Evolutionary conservation across 2,329 filamentous ascomycete genomes (phyloP), one percentile per base, ranked within the genome.

Genomic region (Beauveria asiatica): DNA sequence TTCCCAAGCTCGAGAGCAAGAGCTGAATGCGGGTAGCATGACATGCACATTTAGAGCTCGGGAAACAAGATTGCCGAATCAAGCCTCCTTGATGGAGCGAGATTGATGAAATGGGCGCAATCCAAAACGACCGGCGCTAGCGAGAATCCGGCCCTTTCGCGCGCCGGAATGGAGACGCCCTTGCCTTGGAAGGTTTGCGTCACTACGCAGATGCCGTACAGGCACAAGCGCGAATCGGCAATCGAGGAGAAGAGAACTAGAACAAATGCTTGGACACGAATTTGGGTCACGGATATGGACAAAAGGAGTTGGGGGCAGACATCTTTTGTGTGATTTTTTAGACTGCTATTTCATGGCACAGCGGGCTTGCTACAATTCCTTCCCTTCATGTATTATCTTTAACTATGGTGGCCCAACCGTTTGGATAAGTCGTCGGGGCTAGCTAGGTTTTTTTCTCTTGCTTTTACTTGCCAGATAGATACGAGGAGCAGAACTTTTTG

Each of bases 1-100:
- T 72, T 71, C 73, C 73, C 17, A 53, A 64, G 23, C 60, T 65
- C 37, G 44, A 49, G 27, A 27, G 13, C 4, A 5, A 49, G 33
- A 33, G 39, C 9, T 49, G 39, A 52, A 37, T 37, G 11, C 17
- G 25, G 33, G 25, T 5, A 37, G 27, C 33, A 5, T 13, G 5
- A 37, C 33, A 33, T 27, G 17, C n/a, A 1, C 3, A 11, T 19
- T 13, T 13, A 21, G 21, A 42, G 37, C 2, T 23, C 19, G n/a
- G 33, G 21, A n/a, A 13, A 23, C 5, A 8, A 41, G 8, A 21
- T 13, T 11, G 6, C 17, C 51, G 11, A n/a, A 42, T 42, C 16
- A 9, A 39, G 51, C 21, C 11, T 41, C 16, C 25, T 27, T 50
- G 11, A 3, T n/a, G 27, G 27, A 33, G 17, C 27, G 27, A 25